Conservation (phyloP, 2,329 filamentous ascomycete genomes). For the Eutypella sp. region DNA sequence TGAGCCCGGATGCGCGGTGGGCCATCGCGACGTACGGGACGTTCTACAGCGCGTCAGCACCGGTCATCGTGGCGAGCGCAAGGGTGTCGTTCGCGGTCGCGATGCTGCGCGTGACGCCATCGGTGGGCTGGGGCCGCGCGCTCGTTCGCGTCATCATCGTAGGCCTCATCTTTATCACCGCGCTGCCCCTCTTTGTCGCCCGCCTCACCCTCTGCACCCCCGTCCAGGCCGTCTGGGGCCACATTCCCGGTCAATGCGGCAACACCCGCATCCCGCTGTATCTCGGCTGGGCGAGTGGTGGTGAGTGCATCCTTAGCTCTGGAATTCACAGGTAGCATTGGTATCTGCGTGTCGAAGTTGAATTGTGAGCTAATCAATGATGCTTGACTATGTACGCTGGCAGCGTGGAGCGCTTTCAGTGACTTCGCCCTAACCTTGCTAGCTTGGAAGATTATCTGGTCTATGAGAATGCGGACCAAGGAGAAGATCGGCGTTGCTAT, state of each 20-base stretch:
- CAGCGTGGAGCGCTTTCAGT: constrained; percentile 5
- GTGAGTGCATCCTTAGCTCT: neutral
- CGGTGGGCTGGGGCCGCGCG: neutral
- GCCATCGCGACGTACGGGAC: constrained; percentile 2
- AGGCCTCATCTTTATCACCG: constrained; percentile 2
- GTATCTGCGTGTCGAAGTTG: neutral
- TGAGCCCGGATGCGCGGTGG: neutral
- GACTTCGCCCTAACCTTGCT: constrained; percentile 5
- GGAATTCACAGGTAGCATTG: neutral
- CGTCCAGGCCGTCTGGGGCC: constrained; percentile 1
- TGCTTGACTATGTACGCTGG: neutral
- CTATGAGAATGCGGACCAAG: constrained; percentile 1
- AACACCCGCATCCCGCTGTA: constrained; percentile 4
- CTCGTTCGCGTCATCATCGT: neutral
- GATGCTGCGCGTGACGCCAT: neutral
- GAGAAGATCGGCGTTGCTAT: constrained; percentile 6
- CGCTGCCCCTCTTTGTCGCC: neutral
- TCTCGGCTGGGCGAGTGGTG: constrained; percentile 4
- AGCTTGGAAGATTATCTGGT: constrained; percentile 6
- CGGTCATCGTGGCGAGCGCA: constrained; percentile 1
- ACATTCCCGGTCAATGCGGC: neutral
- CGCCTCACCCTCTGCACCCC: constrained; percentile 2
- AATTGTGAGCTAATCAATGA: neutral
- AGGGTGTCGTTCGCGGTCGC: constrained; percentile 4
- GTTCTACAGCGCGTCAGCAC: constrained; percentile 1